These are phyloP conservation scores for Onygenales sp. DNA, from an alignment of 2,329 filamentous ascomycete species.

Conservation along the genomic window DNA sequence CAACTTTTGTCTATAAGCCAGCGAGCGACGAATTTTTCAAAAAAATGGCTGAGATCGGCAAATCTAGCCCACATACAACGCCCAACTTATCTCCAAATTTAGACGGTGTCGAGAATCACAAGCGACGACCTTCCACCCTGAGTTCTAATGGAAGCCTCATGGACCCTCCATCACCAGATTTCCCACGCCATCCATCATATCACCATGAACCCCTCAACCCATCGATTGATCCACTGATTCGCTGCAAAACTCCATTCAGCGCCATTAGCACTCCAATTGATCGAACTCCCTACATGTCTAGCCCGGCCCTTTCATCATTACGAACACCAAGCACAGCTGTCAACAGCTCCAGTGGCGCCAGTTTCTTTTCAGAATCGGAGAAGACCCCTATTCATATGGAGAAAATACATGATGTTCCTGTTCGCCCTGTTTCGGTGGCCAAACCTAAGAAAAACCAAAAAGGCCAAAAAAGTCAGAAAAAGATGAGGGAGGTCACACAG, in stretches of 20 bases:
- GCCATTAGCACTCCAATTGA: not conserved
- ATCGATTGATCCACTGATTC: not conserved
- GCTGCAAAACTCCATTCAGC: not conserved
- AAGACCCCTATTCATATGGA: not conserved
- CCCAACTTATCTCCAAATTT: not conserved
- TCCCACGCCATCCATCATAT: slow-evolving; percentile 12
- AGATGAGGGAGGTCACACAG: not conserved
- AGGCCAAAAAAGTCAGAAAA: not conserved
- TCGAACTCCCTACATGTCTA: not conserved
- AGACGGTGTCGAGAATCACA: not conserved
- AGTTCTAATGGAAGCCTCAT: slow-evolving; percentile 1
- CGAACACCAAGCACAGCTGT: not conserved
- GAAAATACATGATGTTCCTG: not conserved
- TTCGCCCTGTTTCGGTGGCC: not conserved
- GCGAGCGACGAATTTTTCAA: slow-evolving; percentile 13
- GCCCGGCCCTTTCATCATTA: not conserved
- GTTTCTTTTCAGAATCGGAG: not conserved
- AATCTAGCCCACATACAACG: not conserved
- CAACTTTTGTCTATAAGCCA: slow-evolving; percentile 13
- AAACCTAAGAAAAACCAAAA: not conserved
- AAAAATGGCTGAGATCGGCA: slow-evolving; percentile 13
- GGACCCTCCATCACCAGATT: slow-evolving; percentile 4
- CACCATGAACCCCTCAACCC: slow-evolving; percentile 1
- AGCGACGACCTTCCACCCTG: not conserved
- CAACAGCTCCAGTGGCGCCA: not conserved